A percentile compares a stretch with the other conserved stretches of the same genome.
phyloP scores from a whole-genome alignment of 2,329 filamentous ascomycete genomes.

The Cryphonectria naterciae region DNA sequence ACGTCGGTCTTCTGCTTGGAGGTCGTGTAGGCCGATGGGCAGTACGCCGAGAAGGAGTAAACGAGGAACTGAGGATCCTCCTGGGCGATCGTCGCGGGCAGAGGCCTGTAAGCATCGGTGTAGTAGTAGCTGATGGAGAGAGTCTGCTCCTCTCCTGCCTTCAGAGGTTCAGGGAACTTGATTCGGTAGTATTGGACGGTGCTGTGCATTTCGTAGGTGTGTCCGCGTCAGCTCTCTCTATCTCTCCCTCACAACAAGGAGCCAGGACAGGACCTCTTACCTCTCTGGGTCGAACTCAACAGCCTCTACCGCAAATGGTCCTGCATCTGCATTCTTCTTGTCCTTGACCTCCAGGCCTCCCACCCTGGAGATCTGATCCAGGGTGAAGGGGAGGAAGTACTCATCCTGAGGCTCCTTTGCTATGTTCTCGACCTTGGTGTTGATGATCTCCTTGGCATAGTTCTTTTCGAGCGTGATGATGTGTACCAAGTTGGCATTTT shows the following conservation, averaged over 20 bases:
- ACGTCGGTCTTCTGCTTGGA: conserved; percentile 96
- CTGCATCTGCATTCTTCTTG: conserved; percentile 75
- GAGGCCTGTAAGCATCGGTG: conserved; percentile 76
- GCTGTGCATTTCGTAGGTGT: conserved; percentile 46
- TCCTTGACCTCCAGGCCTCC: conserved; percentile 91
- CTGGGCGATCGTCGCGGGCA: conserved; percentile 83
- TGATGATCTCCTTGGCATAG: conserved; percentile 87
- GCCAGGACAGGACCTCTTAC: conserved; percentile 40
- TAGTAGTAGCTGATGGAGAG: conserved; percentile 85
- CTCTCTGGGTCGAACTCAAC: conserved; percentile 67
- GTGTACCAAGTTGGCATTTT: conserved; percentile 89
- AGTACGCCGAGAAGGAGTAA: conserved; percentile 85
- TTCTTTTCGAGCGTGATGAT: conserved; percentile 91
- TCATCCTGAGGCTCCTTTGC: conserved; percentile 78
- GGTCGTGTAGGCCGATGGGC: conserved; percentile 80
- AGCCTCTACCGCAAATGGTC: conserved; percentile 69
- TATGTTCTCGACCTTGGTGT: conserved; percentile 91
- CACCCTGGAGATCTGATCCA: conserved; percentile 73
- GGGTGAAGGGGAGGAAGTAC: conserved; percentile 89
- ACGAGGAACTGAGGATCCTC: conserved; percentile 83
- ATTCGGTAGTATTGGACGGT: conserved; percentile 83
- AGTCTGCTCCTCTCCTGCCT: conserved; percentile 78
- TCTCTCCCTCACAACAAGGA: not conserved
- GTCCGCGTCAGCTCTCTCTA: conserved; percentile 9
- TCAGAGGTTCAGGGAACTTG: conserved; percentile 74